Base-by-base conservation (phyloP, 2,329 filamentous ascomycete genomes). In the Aspergillus viridinutans region DNA sequence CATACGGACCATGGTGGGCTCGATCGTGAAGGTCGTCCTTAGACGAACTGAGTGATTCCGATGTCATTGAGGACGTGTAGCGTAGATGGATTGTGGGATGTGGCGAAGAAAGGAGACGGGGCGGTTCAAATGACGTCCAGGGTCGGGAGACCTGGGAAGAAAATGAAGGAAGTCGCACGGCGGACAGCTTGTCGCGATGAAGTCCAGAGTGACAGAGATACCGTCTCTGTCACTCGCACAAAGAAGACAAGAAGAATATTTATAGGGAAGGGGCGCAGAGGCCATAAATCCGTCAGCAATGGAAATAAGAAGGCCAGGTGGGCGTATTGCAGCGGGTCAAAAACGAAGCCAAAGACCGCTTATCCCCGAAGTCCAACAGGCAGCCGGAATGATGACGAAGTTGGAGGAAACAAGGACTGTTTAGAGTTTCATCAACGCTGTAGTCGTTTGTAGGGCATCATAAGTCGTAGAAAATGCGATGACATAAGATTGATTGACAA, bases 21-120 rank as follows among this genome's bases (percentile, higher is more conserved):
- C 63, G 66, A 26, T 61, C 59, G n/a, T 58, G 66, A 14, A 65
- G 50, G 45, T 70, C 69, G 56, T 68, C 64, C 32, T 68, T 64
- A 8, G 71, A 64, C 38, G 69, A 64, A 58, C 70, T 68, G 59
- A 72, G 43, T n/a, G 71, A 69, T 63, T 74, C 71, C 5, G 72
- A 72, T 21, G 72, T 63, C 72, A 75, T 74, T 35, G 67, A 66
- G 47, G 68, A 68, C 35, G 63, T 63, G 29, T 63, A 60, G 47
- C 67, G 67, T 5, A 49, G 54, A 28, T 62, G 49, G 12, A 50
- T 50, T 28, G 58, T 32, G 51, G 54, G 52, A 26, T 60, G 64
- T 52, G 63, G 38, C 8, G 55, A 60, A 38, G 57, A 54, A 49
- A 59, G 28, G 25, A 55, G 43, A 35, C 55, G 50, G 49, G 62